A percentile compares a stretch with the other conserved stretches of the same genome.
phyloP scores from a whole-genome alignment of 1,284 basidiomycete genomes.

The Lentinula novae-zelandiae region DNA sequence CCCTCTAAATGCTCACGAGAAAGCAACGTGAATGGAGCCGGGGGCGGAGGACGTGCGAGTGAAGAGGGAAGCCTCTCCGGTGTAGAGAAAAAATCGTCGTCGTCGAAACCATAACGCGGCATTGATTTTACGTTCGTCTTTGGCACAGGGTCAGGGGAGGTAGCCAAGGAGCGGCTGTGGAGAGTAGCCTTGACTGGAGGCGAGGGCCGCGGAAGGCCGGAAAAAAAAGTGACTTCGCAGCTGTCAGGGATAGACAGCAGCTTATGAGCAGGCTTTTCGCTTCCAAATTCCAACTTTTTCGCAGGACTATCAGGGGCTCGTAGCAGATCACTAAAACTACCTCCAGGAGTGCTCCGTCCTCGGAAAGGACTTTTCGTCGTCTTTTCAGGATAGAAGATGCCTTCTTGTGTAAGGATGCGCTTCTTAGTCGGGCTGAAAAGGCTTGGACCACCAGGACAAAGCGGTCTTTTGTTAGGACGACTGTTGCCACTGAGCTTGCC shows the following conservation, averaged over 20 bases:
- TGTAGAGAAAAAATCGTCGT: constrained; percentile 14
- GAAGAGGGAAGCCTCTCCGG: constrained; percentile 18
- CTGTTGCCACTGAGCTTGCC: constrained; percentile 26
- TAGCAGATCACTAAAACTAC: constrained; percentile 26
- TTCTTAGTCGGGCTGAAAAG: constrained; percentile 63
- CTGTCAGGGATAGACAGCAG: not conserved
- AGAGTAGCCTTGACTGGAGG: not conserved
- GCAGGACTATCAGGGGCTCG: constrained; percentile 29
- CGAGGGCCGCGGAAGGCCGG: not conserved
- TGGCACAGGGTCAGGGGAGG: constrained; percentile 21
- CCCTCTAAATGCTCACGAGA: constrained; percentile 30
- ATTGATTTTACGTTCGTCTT: constrained; percentile 8
- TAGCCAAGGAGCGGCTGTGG: constrained; percentile 15
- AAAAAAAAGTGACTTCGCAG: constrained; percentile 10
- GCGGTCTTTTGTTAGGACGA: constrained; percentile 46
- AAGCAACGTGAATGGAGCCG: constrained; percentile 24
- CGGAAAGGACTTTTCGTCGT: constrained; percentile 30
- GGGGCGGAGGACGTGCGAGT: constrained; percentile 13
- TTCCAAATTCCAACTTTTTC: constrained; percentile 48
- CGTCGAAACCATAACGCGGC: not conserved
- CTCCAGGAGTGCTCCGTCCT: constrained; percentile 24
- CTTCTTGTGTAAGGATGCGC: constrained; percentile 59
- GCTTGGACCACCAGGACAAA: constrained; percentile 46
- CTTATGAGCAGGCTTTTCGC: not conserved
- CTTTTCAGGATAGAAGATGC: constrained; percentile 38